These are phyloP conservation scores for Eimeria acervulina DNA, from an alignment of 169 alveolate species.

Conservation along the genomic window DNA sequence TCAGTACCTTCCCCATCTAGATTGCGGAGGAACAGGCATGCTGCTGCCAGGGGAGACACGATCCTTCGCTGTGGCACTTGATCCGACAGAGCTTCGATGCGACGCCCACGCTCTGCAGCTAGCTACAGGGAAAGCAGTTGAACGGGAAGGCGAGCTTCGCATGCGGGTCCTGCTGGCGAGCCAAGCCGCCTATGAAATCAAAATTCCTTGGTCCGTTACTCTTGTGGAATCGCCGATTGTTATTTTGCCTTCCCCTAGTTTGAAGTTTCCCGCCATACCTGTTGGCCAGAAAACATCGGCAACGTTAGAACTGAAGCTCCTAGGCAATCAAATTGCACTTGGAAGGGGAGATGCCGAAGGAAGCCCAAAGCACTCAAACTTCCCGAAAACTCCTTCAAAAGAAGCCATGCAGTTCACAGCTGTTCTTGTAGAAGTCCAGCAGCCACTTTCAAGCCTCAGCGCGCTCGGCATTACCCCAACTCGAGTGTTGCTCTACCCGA, in stretches of 20 bases:
- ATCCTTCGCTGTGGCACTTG: constrained; percentile 35
- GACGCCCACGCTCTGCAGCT: constrained; percentile 74
- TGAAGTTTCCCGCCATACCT: constrained; percentile 70
- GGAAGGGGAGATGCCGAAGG: constrained; percentile 34
- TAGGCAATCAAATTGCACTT: not conserved
- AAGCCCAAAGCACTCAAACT: not conserved
- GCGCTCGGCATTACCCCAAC: constrained; percentile 40
- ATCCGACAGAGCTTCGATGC: constrained; percentile 53
- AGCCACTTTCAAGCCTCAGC: constrained; percentile 44
- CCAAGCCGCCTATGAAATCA: constrained; percentile 75
- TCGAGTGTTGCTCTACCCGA: constrained; percentile 31
- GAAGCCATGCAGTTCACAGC: constrained; percentile 44
- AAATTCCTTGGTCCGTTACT: constrained; percentile 56
- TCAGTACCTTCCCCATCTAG: constrained; percentile 63
- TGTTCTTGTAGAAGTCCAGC: constrained; percentile 50
- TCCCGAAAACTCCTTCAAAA: not conserved
- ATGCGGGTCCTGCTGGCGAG: constrained; percentile 69
- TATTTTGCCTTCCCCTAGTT: constrained; percentile 52
- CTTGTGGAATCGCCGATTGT: constrained; percentile 28
- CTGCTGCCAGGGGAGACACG: constrained; percentile 81
- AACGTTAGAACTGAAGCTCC: constrained; percentile 55
- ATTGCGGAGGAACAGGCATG: constrained; percentile 67
- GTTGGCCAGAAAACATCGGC: constrained; percentile 55
- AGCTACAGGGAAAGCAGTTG: constrained; percentile 63
- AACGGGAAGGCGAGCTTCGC: constrained; percentile 48